phyloP scores from a whole-genome alignment of 208 protist species.

The Crithidia bombi region DNA sequence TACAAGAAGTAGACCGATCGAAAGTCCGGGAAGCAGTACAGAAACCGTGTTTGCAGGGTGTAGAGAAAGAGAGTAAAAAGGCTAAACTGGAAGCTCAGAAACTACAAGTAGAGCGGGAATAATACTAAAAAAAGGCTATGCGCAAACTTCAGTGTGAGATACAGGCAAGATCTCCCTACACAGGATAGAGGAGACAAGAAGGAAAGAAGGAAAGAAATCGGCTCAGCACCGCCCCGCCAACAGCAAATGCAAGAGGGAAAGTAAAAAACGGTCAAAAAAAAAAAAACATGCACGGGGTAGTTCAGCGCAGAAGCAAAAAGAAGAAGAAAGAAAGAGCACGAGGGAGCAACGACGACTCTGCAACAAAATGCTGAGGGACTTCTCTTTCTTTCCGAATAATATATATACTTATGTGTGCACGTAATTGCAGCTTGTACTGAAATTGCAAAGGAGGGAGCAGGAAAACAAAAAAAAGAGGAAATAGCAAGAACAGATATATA shows the following conservation, averaged over 20 bases:
- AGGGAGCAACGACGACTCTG: no score
- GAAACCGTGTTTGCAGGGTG: no score
- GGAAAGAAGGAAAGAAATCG: neutral
- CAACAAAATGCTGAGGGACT: neutral
- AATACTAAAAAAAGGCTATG: neutral
- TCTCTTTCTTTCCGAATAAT: neutral
- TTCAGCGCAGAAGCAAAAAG: neutral
- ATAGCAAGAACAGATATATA: no score
- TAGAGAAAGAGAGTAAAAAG: neutral
- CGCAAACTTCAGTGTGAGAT: slow-evolving; percentile 9
- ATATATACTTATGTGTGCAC: neutral
- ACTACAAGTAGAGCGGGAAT: slow-evolving; percentile 8
- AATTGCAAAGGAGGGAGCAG: neutral
- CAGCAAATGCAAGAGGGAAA: neutral
- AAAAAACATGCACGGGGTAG: neutral
- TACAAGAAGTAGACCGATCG: no score
- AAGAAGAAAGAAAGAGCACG: neutral
- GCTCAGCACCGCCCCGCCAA: neutral
- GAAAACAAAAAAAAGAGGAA: neutral
- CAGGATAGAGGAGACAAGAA: slow-evolving; percentile 1
- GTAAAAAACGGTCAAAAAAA: slow-evolving; percentile 14
- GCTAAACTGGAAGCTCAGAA: neutral
- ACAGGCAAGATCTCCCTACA: neutral
- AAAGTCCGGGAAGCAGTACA: neutral
- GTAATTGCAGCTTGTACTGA: neutral